Conservation (phyloP, 441 rosid species). For the Flueggea neowawraea region DNA sequence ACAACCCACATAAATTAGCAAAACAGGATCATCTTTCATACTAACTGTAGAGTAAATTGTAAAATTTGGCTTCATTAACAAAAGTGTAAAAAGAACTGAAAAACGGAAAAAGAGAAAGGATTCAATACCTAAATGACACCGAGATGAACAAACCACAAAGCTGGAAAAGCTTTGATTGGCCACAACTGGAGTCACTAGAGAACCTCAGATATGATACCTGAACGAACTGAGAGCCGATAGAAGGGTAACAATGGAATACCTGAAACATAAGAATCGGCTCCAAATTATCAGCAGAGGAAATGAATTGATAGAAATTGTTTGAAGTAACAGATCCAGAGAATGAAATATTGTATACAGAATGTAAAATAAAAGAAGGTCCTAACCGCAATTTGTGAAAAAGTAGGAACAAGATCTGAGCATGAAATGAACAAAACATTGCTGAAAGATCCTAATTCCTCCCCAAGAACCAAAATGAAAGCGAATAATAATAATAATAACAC, state of each 20-base stretch:
- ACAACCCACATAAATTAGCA: conserved; percentile 2
- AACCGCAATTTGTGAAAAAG: conserved; percentile 45
- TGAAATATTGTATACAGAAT: neutral
- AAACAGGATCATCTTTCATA: conserved; percentile 5
- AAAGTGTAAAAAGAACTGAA: neutral
- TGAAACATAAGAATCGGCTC: conserved; percentile 13
- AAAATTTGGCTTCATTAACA: neutral
- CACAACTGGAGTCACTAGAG: neutral
- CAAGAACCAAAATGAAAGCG: neutral
- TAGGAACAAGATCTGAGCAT: conserved; percentile 38
- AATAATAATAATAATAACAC: neutral
- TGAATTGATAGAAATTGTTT: neutral
- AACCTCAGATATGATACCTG: conserved; percentile 16
- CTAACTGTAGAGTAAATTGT: conserved; percentile 4
- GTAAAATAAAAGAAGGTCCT: conserved; percentile 14
- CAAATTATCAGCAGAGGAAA: neutral
- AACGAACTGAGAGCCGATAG: conserved; percentile 28
- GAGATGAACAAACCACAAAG: conserved; percentile 4
- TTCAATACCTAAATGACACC: conserved; percentile 26
- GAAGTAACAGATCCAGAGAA: neutral
- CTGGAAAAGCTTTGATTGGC: neutral
- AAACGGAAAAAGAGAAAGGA: conserved; percentile 2
- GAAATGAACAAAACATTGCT: conserved; percentile 39
- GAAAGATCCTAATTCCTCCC: neutral
- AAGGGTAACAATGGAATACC: conserved; percentile 25